Evolutionary conservation across 176 grass and related monocot genomes (phyloP), one percentile per base, ranked within the genome.

Genomic region (Carex parvula): DNA sequence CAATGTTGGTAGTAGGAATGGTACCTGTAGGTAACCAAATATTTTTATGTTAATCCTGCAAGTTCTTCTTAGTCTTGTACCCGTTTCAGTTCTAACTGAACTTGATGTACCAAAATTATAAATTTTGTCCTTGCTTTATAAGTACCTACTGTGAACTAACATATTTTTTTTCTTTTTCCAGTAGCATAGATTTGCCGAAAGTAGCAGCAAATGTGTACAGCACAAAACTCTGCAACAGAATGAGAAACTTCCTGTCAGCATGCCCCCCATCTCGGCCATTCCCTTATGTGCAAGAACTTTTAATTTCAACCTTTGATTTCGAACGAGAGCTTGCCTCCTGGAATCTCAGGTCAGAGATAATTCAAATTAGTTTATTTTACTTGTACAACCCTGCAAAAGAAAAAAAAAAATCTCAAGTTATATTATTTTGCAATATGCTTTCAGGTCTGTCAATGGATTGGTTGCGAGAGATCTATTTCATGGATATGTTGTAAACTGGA

Each of bases 151-250:
- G 48, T 50, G 18, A 73, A 35, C 46, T 76, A 48, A 76, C 44
- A 7, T 54, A 26, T 76, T 13, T 3, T 16, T 76, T 53, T 80
- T 12, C 60, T 86, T 86, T 39, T 39, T 39, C 5, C 86, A 98
- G 95, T 83, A 94, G 90, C 10, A 94, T 98, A 84, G 95, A 98
- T 98, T 88, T 98, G 80, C 91, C 95, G 78, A 98, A 94, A 80
- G 93, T 94, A 84, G 84, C 91, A 82, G 95, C 95, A 84, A 93
- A 91, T 70, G 42, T 98, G 4, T 98, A 98, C 63, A 98, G 89
- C 86, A 90, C 84, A 32, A 90, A 93, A 79, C 92, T 98, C 73
- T 91, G 92, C 83, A 98, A 93, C 85, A 80, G 92, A 48, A 64
- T 98, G 50, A 90, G 87, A 87, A 86, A 88, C 53, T 98, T 98